A percentile compares a stretch with the other conserved stretches of the same genome.
These are phyloP conservation scores for Angomonas ambiguus DNA, from an alignment of 208 protist genomes.

Conservation along the genomic window DNA sequence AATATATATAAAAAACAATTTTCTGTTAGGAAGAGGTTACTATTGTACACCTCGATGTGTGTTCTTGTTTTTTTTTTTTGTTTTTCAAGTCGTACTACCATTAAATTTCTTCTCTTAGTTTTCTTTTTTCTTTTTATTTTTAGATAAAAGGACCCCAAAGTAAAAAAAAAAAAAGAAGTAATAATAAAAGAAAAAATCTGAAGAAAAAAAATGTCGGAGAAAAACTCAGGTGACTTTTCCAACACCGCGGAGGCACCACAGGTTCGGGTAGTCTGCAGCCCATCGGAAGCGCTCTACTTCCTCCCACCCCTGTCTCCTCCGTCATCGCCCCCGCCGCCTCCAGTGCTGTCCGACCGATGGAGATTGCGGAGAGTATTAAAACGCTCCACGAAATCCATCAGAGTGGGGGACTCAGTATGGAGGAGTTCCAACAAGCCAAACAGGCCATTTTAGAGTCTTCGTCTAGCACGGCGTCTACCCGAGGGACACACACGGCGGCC, in stretches of 20 bases:
- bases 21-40: background rate
- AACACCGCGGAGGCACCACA: background rate
- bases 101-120: background rate
- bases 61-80: conserved; percentile 7
- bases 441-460: conserved; percentile 49
- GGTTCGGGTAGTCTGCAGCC: background rate
- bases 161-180: conserved; percentile 2
- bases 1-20: conserved; percentile 4
- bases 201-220: background rate
- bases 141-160: background rate
- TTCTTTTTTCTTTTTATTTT: conserved; percentile 12
- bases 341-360: conserved; percentile 23
- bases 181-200: background rate
- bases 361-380: conserved; percentile 63
- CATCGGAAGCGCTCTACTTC: background rate
- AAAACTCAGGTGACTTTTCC: background rate
- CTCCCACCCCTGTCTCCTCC: background rate
- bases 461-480: conserved; percentile 11
- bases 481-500: background rate
- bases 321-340: background rate
- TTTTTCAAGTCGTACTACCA: background rate
- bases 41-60: background rate
- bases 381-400: conserved; percentile 62
- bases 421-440: conserved; percentile 77
- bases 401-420: conserved; percentile 52